Evolutionary conservation across 2,329 filamentous ascomycete genomes (phyloP).

Genomic region (Botrytis paeoniae): DNA sequence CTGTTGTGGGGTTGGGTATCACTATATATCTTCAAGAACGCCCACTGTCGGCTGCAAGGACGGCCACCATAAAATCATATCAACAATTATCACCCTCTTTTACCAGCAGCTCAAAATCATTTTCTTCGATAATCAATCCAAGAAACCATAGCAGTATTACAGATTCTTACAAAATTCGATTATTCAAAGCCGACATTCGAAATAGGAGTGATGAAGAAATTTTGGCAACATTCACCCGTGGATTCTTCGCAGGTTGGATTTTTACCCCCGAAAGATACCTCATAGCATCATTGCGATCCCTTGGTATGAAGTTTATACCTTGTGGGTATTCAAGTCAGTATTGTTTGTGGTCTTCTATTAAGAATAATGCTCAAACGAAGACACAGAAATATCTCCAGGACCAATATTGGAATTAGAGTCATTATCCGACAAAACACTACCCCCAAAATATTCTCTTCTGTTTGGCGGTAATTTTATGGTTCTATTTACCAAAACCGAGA

Average conservation of each 20-base stretch:
- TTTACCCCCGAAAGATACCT: constrained; percentile 23
- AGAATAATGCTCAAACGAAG: background rate
- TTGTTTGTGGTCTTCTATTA: background rate
- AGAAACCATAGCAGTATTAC: background rate
- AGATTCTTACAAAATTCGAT: background rate
- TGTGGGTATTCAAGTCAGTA: constrained; percentile 21
- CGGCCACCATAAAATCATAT: background rate
- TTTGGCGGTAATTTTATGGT: constrained; percentile 25
- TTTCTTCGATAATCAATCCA: background rate
- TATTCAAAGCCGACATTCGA: background rate
- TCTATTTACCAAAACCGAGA: constrained; percentile 14
- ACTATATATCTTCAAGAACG: background rate
- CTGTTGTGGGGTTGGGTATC: background rate
- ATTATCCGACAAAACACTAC: constrained; percentile 12
- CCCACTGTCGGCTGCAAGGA: background rate
- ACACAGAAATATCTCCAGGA: constrained; percentile 8
- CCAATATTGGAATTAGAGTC: background rate
- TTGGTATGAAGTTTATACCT: constrained; percentile 19
- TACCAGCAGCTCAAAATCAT: background rate
- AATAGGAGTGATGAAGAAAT: constrained; percentile 16
- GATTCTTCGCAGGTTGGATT: constrained; percentile 26
- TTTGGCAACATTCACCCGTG: constrained; percentile 22
- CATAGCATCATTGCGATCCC: background rate
- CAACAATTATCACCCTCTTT: background rate
- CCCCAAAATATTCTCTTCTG: constrained; percentile 19